These are phyloP conservation scores for Geranium brycei DNA, from an alignment of 345 rosid genomes.

Conservation along the genomic window DNA sequence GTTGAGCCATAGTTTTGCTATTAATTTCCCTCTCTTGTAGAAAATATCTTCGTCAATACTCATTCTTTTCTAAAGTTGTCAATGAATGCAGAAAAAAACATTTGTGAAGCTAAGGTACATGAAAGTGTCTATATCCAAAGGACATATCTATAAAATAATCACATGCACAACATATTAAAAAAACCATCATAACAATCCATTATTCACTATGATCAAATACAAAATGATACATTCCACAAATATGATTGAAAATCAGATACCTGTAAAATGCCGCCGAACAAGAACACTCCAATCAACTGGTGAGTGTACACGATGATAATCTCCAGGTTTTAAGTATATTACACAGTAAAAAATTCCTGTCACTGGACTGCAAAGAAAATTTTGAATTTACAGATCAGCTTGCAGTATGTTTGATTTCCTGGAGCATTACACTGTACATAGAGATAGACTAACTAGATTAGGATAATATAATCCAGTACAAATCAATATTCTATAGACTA, in stretches of 20 bases:
- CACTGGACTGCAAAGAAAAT: constrained; percentile 48
- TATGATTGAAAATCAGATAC: constrained; percentile 22
- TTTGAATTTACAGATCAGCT: constrained; percentile 2
- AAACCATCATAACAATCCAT: too few species aligned
- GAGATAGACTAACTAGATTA: background rate
- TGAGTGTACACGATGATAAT: constrained; percentile 88
- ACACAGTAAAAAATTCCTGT: constrained; percentile 93
- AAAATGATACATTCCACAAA: background rate
- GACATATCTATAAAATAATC: background rate
- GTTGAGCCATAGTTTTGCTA: background rate
- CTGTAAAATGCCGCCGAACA: constrained; percentile 84
- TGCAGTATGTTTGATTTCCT: background rate
- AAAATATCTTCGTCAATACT: background rate
- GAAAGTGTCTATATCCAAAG: background rate
- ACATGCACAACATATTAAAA: background rate
- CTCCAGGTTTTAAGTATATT: constrained; percentile 82
- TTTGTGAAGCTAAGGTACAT: background rate
- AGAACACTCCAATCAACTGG: constrained; percentile 82
- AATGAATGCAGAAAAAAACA: background rate
- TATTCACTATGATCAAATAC: background rate
- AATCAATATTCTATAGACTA: background rate
- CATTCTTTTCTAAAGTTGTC: background rate
- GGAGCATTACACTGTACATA: constrained; percentile 1
- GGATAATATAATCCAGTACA: background rate
- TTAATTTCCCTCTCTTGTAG: background rate